phyloP scores from a whole-genome alignment of 1,139 yeast genomes.

The Blastobotrys ciferrii region DNA sequence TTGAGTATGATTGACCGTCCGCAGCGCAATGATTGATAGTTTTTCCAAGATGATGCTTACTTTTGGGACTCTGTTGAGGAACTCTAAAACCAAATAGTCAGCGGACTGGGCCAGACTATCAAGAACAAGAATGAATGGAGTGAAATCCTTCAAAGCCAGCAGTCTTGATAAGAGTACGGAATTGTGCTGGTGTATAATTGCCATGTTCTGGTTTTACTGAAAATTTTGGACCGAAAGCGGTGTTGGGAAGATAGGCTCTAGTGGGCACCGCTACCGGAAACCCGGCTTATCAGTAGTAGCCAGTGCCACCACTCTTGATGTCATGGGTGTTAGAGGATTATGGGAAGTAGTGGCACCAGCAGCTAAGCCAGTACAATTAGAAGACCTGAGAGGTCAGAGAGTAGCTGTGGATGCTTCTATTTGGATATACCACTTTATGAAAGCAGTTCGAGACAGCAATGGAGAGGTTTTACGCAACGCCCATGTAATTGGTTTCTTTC shows the following conservation, averaged over 20 bases:
- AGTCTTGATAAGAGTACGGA: slow-evolving; percentile 46
- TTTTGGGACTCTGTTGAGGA: slow-evolving; percentile 43
- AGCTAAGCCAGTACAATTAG: slow-evolving; percentile 86
- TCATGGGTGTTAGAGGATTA: slow-evolving; percentile 93
- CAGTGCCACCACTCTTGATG: background rate
- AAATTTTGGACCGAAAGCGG: background rate
- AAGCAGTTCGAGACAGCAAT: slow-evolving; percentile 85
- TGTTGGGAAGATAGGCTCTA: background rate
- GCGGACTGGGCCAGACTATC: slow-evolving; percentile 76
- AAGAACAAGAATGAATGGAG: slow-evolving; percentile 66
- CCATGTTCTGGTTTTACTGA: slow-evolving; percentile 18
- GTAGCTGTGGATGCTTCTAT: slow-evolving; percentile 97
- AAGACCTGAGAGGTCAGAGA: slow-evolving; percentile 68
- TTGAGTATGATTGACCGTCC: too few species aligned
- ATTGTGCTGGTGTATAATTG: slow-evolving; percentile 31
- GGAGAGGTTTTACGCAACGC: slow-evolving; percentile 79
- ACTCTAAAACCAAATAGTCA: slow-evolving; percentile 52
- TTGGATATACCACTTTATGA: slow-evolving; percentile 96
- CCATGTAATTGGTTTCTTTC: slow-evolving; percentile 89
- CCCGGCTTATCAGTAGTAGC: background rate
- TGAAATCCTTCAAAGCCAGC: slow-evolving; percentile 62
- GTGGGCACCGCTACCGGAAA: background rate
- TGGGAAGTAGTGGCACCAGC: slow-evolving; percentile 93
- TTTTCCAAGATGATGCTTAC: slow-evolving; percentile 1
- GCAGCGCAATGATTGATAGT: too few species aligned